Percentiles rank a stretch among this genome's conserved stretches.
These are phyloP conservation scores for Aspergillus alliaceus DNA, from an alignment of 2,329 filamentous ascomycete genomes.

Conservation along the genomic window DNA sequence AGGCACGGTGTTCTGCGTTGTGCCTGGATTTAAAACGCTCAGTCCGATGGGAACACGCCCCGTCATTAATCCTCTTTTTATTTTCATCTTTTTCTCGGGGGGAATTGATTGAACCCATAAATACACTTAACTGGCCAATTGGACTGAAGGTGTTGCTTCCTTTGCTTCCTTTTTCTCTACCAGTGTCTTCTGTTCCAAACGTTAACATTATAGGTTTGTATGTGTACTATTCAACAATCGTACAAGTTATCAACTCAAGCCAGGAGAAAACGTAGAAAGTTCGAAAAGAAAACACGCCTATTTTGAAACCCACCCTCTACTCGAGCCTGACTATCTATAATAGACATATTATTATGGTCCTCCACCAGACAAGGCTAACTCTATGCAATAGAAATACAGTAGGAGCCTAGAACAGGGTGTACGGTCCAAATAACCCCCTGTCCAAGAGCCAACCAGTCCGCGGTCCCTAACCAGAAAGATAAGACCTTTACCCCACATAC, in stretches of 20 bases:
- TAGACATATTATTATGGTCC: too few relatives aligned
- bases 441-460: too few relatives aligned
- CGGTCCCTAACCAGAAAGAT: too few relatives aligned
- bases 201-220: neutral
- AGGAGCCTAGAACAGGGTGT: too few relatives aligned
- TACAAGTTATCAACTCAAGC: neutral
- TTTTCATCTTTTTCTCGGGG: too few relatives aligned
- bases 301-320: too few relatives aligned
- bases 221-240: neutral
- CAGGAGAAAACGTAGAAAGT: neutral
- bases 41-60: neutral
- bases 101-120: neutral
- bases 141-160: neutral
- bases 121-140: neutral
- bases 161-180: neutral
- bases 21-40: constrained; percentile 5
- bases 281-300: too few relatives aligned
- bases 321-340: too few relatives aligned
- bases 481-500: too few relatives aligned
- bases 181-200: neutral
- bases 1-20: constrained; percentile 20
- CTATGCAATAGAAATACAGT: too few relatives aligned
- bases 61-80: neutral
- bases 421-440: too few relatives aligned
- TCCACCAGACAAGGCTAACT: too few relatives aligned